A percentile compares a stretch with the other conserved stretches of the same genome.
Evolutionary conservation across 169 alveolate genomes (phyloP).

Genomic region (Nephromyces sp.): DNA sequence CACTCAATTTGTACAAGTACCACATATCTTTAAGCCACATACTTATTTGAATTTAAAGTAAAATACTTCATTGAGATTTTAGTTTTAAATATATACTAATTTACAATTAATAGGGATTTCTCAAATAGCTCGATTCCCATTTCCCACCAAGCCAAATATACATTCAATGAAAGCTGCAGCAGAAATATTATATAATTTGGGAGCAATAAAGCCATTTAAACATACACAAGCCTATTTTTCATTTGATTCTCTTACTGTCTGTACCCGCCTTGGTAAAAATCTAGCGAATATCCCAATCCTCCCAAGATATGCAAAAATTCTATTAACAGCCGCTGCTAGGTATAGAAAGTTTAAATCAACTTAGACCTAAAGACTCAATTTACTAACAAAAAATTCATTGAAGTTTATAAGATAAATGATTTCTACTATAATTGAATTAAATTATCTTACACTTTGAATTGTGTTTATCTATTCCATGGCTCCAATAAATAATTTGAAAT

Average conservation of each 20-base stretch:
- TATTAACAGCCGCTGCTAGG: background rate
- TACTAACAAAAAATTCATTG: no score
- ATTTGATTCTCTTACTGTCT: background rate
- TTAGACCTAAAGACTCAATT: background rate
- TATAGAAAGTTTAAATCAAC: background rate
- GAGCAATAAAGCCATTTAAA: constrained; percentile 13
- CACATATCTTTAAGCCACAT: no score
- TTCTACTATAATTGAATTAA: no score
- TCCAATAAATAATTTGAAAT: no score
- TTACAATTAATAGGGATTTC: constrained; percentile 45
- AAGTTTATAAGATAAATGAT: no score
- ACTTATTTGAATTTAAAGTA: no score
- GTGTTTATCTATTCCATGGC: no score
- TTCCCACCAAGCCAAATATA: constrained; percentile 32
- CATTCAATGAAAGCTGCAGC: constrained; percentile 22
- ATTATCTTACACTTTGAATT: no score
- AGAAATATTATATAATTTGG: constrained; percentile 23
- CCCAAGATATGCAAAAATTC: constrained; percentile 1
- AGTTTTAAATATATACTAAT: no score
- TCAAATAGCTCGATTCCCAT: constrained; percentile 29
- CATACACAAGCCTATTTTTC: background rate
- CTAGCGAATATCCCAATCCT: background rate
- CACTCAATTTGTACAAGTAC: no score
- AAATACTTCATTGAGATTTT: no score
- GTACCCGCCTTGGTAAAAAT: background rate